These are phyloP conservation scores for Trametes villosa DNA, from an alignment of 768 basidiomycete species.

Conservation along the genomic window DNA sequence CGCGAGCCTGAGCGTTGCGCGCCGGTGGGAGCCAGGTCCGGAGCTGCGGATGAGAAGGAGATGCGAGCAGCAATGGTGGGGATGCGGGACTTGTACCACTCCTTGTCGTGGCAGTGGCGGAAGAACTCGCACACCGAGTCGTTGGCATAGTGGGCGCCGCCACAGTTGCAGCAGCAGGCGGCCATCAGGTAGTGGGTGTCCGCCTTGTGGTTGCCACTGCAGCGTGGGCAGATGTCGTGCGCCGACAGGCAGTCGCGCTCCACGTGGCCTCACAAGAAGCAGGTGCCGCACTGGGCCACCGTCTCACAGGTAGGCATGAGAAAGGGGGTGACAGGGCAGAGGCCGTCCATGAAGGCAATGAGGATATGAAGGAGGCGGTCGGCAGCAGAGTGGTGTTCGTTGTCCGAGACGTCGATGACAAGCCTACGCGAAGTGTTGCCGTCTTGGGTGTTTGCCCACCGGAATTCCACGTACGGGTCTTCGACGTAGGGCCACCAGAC, in stretches of 20 bases:
- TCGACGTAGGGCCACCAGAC: background rate
- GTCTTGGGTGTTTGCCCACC: background rate
- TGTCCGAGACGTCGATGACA: background rate
- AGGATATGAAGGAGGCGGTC: background rate
- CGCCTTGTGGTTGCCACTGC: background rate
- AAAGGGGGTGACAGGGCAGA: background rate
- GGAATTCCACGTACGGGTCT: background rate
- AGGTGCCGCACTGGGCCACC: background rate
- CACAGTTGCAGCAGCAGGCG: background rate
- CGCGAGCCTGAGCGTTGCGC: background rate
- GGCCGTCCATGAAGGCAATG: background rate
- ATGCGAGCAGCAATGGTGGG: background rate
- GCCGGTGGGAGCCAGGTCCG: background rate
- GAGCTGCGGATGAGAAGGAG: background rate
- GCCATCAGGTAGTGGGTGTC: background rate
- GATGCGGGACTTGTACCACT: background rate
- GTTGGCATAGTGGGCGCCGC: background rate
- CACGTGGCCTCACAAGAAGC: background rate
- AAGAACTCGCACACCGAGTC: background rate
- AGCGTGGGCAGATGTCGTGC: background rate
- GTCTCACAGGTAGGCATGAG: background rate
- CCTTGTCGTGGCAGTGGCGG: background rate
- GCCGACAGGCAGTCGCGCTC: background rate
- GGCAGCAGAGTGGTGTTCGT: background rate
- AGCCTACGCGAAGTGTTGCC: background rate